phyloP scores from a whole-genome alignment of 2,329 filamentous ascomycete species.

The Ceratocystis lukuohia region DNA sequence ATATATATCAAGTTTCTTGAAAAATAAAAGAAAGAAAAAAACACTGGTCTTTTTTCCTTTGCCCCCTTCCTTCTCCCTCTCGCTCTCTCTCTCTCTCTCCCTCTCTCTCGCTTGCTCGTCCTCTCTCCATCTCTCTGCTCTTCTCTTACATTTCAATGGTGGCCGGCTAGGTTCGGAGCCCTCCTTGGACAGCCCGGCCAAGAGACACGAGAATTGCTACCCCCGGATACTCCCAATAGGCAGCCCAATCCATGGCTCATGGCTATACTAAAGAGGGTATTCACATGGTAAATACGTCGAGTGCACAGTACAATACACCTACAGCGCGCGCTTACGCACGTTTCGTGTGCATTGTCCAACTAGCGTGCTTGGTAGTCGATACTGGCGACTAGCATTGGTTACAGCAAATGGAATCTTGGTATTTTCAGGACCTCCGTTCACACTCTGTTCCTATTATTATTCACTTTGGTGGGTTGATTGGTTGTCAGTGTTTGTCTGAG shows the following conservation, averaged over 20 bases:
- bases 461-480: background rate
- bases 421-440: background rate
- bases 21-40: background rate
- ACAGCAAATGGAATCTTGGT: background rate
- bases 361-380: background rate
- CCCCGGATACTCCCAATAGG: background rate
- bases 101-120: background rate
- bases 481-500: background rate
- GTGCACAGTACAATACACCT: background rate
- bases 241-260: background rate
- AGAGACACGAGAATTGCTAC: background rate
- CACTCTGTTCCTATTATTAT: background rate
- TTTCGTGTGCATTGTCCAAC: constrained; percentile 1
- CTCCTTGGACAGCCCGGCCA: background rate
- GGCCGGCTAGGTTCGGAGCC: background rate
- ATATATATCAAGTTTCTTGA: background rate
- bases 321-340: background rate
- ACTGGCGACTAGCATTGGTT: background rate
- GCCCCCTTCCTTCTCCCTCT: background rate
- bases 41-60: background rate
- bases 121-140: background rate
- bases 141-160: background rate
- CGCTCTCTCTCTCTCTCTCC: background rate
- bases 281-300: background rate
- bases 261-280: background rate